phyloP scores from a whole-genome alignment of 371 early-diverging fungal genomes.

The Dinochytrium kinnereticum region DNA sequence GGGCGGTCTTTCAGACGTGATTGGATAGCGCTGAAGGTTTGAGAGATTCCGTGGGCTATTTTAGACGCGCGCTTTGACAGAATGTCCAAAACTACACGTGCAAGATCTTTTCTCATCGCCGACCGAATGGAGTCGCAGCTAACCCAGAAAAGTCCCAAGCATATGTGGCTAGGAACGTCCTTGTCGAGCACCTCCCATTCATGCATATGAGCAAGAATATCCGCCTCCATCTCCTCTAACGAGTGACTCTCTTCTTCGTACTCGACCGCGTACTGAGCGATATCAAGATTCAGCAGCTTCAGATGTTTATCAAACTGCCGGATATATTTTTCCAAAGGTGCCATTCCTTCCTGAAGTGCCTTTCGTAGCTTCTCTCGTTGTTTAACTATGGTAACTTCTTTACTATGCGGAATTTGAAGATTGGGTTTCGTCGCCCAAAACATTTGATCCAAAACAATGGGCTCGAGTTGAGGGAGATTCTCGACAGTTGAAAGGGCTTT shows the following conservation, averaged over 20 bases:
- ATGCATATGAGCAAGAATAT: constrained; percentile 46
- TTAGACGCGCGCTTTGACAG: constrained; percentile 49
- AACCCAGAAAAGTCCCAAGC: constrained; percentile 58
- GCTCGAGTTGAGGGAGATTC: constrained; percentile 61
- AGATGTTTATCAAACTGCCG: constrained; percentile 52
- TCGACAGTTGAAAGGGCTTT: constrained; percentile 53
- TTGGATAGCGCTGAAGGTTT: constrained; percentile 50
- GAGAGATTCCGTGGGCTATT: constrained; percentile 48
- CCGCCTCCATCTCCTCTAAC: constrained; percentile 59
- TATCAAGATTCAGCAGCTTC: constrained; percentile 52
- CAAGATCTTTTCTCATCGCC: constrained; percentile 57
- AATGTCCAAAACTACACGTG: constrained; percentile 57
- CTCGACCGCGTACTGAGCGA: constrained; percentile 47
- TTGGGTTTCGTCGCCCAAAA: constrained; percentile 62
- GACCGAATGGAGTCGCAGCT: constrained; percentile 57
- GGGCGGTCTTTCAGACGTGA: constrained; percentile 53
- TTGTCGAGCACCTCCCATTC: constrained; percentile 59
- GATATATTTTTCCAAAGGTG: constrained; percentile 47
- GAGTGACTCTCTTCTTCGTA: constrained; percentile 56
- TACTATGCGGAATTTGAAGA: constrained; percentile 48
- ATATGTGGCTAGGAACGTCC: constrained; percentile 54
- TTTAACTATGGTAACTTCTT: constrained; percentile 44
- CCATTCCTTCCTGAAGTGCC: constrained; percentile 41
- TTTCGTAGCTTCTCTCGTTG: constrained; percentile 36
- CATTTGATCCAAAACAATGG: constrained; percentile 57